A percentile compares a stretch with the other conserved stretches of the same genome.
Evolutionary conservation across 805 yeast species (phyloP).

Genomic region (Kuraishia borneana): DNA sequence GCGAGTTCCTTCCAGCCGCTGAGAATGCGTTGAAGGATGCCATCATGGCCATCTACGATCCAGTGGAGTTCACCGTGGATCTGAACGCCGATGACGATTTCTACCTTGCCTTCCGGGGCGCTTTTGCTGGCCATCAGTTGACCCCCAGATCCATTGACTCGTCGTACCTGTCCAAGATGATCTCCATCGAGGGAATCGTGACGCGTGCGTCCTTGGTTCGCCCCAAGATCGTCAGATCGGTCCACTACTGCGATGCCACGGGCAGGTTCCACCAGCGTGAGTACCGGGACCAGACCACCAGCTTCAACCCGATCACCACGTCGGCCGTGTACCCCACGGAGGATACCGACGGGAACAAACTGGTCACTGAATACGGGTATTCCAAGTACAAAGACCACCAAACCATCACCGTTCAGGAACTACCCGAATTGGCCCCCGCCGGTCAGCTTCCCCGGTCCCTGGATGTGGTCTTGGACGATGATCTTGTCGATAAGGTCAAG

Average conservation of each 20-base stretch:
- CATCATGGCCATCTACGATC: constrained; percentile 62
- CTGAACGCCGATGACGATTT: constrained; percentile 52
- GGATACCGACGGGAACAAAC: constrained; percentile 82
- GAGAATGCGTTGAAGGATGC: constrained; percentile 79
- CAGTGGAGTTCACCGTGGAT: constrained; percentile 40
- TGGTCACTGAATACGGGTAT: constrained; percentile 86
- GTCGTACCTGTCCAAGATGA: constrained; percentile 62
- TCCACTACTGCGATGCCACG: constrained; percentile 82
- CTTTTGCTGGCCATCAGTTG: constrained; percentile 80
- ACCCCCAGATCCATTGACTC: constrained; percentile 85
- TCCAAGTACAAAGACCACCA: constrained; percentile 92
- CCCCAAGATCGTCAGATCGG: constrained; percentile 85
- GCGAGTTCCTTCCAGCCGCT: constrained; percentile 81
- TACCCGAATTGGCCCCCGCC: constrained; percentile 97
- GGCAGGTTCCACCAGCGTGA: constrained; percentile 83
- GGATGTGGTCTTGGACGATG: constrained; percentile 90
- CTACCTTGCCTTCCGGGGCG: constrained; percentile 75
- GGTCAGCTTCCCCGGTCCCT: constrained; percentile 93
- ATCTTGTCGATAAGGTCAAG: constrained; percentile 80
- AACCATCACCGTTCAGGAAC: constrained; percentile 85
- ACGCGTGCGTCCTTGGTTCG: constrained; percentile 88
- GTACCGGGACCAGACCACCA: constrained; percentile 85
- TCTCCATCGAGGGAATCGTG: constrained; percentile 90
- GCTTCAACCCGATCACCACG: constrained; percentile 73
- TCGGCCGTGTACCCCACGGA: constrained; percentile 87